Conservation (phyloP, 225 moss, liverwort and hornwort species). For the Neckera pumila region DNA sequence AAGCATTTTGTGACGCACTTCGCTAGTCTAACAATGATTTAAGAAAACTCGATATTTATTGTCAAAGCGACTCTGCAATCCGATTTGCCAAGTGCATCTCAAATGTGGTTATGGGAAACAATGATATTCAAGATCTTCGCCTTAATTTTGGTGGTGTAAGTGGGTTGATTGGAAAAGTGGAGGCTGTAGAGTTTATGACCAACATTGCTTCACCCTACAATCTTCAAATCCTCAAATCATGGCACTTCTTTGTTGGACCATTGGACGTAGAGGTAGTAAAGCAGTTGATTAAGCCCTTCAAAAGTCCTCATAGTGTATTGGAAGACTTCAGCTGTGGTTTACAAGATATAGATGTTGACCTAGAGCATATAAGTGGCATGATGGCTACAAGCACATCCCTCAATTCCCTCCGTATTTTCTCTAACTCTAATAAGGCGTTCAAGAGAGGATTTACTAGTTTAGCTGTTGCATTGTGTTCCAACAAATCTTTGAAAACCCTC, state of each 20-base stretch:
- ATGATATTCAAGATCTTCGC: no score
- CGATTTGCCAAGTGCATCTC: background rate
- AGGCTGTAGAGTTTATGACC: background rate
- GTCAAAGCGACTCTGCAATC: accelerated
- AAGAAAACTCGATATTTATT: accelerated
- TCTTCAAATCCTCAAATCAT: background rate
- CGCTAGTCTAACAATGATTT: background rate
- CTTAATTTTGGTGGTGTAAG: accelerated
- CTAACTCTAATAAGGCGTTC: no score
- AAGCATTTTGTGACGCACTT: background rate
- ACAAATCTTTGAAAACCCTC: no score
- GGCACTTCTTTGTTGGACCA: accelerated
- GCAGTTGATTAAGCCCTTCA: background rate
- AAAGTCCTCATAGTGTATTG: background rate
- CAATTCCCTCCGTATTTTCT: accelerated
- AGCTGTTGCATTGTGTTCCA: no score
- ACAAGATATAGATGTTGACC: background rate
- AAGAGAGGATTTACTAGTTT: no score
- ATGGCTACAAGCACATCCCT: background rate
- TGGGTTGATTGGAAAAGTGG: background rate
- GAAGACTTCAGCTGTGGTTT: accelerated
- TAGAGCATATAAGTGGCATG: background rate
- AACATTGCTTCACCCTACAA: background rate
- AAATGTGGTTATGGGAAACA: background rate
- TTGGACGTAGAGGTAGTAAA: background rate